Conservation (phyloP, 257 asterid genomes). For the Lithospermum erythrorhizon region DNA sequence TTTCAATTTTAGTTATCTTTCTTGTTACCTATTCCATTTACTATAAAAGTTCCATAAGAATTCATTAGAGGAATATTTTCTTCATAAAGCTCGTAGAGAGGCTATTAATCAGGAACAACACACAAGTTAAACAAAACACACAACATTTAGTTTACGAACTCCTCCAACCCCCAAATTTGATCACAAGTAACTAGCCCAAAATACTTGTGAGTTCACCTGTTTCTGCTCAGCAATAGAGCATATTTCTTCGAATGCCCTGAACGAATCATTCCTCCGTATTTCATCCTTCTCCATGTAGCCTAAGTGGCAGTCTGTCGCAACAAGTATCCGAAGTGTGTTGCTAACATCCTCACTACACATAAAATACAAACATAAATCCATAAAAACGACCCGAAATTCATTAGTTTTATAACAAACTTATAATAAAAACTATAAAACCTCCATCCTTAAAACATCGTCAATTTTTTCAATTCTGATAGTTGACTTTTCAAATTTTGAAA, state of each 20-base stretch:
- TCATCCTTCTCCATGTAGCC: slow-evolving; percentile 99
- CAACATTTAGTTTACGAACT: background rate
- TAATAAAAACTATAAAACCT: no score
- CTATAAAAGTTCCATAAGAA: no score
- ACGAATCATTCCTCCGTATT: slow-evolving; percentile 86
- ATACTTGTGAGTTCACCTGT: slow-evolving; percentile 30
- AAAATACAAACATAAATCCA: background rate
- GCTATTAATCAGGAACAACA: background rate
- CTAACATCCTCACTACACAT: slow-evolving; percentile 44
- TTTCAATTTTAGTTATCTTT: background rate
- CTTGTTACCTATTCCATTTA: no score
- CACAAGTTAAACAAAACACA: background rate
- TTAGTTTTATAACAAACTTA: no score
- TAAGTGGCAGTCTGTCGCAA: slow-evolving; percentile 96
- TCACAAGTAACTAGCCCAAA: slow-evolving; percentile 7
- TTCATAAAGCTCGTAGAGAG: background rate
- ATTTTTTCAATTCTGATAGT: no score
- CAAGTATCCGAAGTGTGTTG: slow-evolving; percentile 57
- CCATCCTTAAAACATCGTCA: no score
- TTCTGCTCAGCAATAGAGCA: slow-evolving; percentile 95
- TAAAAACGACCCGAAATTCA: no score
- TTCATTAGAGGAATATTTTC: no score
- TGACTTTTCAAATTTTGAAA: no score
- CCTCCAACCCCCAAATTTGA: no score
- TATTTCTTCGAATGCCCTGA: slow-evolving; percentile 94